Evolutionary conservation across 768 basidiomycete species (phyloP).

Genomic region (Lactarius quietus): DNA sequence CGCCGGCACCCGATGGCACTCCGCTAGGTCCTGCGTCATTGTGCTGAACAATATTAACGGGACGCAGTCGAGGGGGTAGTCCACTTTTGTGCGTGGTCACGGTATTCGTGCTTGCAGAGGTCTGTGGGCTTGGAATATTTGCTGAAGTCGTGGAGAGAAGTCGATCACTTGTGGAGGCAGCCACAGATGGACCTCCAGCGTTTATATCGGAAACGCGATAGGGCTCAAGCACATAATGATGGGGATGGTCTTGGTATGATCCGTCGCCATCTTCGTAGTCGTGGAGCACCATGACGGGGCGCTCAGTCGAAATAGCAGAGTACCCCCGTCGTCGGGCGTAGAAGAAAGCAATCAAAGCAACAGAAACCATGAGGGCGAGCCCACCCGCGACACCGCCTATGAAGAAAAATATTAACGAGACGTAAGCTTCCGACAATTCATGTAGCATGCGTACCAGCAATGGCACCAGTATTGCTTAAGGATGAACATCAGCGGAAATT

Average conservation of each 20-base stretch:
- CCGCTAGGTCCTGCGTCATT: slow-evolving; percentile 72
- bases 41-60: slow-evolving; percentile 81
- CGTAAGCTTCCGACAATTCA: neutral
- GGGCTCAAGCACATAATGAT: slow-evolving; percentile 73
- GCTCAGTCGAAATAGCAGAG: no score
- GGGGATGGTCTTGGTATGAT: no score
- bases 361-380: slow-evolving; percentile 45
- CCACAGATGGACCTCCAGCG: slow-evolving; percentile 38
- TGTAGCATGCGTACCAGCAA: slow-evolving; percentile 17
- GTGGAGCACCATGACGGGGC: no score
- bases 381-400: no score
- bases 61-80: slow-evolving; percentile 49
- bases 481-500: no score
- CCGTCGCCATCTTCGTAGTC: no score
- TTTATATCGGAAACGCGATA: slow-evolving; percentile 68
- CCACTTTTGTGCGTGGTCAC: slow-evolving; percentile 44
- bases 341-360: slow-evolving; percentile 43
- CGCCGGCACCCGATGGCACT: no score
- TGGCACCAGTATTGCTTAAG: slow-evolving; percentile 15
- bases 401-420: slow-evolving; percentile 39
- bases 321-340: slow-evolving; percentile 48
- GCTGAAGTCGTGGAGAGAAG: slow-evolving; percentile 17
- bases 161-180: slow-evolving; percentile 30
- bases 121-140: slow-evolving; percentile 25
- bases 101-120: slow-evolving; percentile 31